phyloP scores from a whole-genome alignment of 345 rosid species.

The Cardamine chenopodiifolia region DNA sequence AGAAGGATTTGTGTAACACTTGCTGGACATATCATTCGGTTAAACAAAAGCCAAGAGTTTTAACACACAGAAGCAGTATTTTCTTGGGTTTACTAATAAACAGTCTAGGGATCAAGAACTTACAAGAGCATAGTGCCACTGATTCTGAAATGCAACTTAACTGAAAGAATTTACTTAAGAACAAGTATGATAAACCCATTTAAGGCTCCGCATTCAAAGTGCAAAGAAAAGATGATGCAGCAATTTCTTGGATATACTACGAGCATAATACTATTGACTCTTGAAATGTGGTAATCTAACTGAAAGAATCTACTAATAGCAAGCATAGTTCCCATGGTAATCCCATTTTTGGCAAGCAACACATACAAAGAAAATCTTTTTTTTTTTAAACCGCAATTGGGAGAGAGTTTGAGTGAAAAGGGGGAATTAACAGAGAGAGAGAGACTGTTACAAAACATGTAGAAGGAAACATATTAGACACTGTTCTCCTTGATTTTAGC shows the following conservation, averaged over 20 bases:
- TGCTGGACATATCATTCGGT: neutral
- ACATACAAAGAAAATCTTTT: neutral
- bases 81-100: neutral
- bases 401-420: neutral
- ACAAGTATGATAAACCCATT: neutral
- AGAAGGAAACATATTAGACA: too few species aligned
- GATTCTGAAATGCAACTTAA: neutral
- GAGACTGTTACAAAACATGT: neutral
- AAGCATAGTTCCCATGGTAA: neutral
- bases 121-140: conserved; percentile 1
- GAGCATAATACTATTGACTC: neutral
- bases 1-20: neutral
- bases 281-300: neutral
- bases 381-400: neutral
- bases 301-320: neutral
- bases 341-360: neutral
- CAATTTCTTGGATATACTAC: neutral
- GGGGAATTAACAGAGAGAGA: neutral
- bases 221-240: neutral
- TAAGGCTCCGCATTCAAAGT: neutral
- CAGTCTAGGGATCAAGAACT: neutral
- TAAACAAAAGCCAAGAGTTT: conserved; percentile 2
- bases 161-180: neutral
- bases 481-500: conserved; percentile 81
- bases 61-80: neutral